Evolutionary conservation across 1,284 basidiomycete genomes (phyloP), one percentile per base, ranked within the genome.

Genomic region (Macrocybe sp.): DNA sequence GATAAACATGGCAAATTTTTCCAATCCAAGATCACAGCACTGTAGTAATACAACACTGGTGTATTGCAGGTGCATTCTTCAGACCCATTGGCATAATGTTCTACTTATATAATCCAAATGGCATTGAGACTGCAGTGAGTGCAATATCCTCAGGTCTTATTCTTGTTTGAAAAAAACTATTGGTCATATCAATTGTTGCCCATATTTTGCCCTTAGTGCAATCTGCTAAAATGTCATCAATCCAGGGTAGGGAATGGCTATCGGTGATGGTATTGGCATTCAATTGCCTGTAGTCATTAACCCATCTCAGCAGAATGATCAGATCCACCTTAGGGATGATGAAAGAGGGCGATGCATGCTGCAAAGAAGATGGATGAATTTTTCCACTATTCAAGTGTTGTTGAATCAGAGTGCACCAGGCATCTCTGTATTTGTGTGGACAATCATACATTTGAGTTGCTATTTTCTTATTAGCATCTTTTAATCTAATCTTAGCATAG

Each of bases 281-380:
- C 10, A 55, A 14, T 4, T 37, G 44, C 0, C 38, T 31, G 39
- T 46, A 52, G 14, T 57, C 49, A 36, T 53, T 54, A 1, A 56
- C 49, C 55, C 53, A 56, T 2, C 46, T 38, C 2, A 52, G 55
- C 2, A 51, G 30, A 0, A 39, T 49, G 0, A 8, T 16, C 22
- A 14, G 29, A 34, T 56, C 46, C 0, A 46, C 46, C 30, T 54
- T 56, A 2, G 45, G 52, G 8, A 52, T 46, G 5, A 55, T 28
- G 30, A 55, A 55, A 2, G 49, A 41, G 1, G 48, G 55, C 1
- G 44, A 54, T 6, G 52, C 52, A 36, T 48, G 38, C 3, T 44
- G 39, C 0, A 45, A 57, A 6, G 31, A 44, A 1, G 50, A 57
- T 1, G 52, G 52, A 0, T 44, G 38, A 7, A 57, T 57, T 0